Evolutionary conservation across 371 early-diverging fungal species (phyloP).

Genomic region (Globomyces sp.): DNA sequence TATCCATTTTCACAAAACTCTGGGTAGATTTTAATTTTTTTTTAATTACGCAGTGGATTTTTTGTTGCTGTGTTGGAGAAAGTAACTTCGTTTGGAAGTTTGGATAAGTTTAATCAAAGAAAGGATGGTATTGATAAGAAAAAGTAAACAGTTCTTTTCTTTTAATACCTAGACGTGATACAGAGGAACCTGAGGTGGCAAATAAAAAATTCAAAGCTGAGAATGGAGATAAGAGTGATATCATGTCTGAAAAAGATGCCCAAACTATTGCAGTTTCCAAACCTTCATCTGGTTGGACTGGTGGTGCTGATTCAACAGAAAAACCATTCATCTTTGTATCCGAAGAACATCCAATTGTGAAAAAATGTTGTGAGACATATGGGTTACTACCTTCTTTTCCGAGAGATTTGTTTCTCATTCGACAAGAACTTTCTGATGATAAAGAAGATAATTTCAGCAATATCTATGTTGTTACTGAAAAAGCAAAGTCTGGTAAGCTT

Average conservation of each 20-base stretch:
- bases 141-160: no score
- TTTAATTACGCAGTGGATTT: slow-evolving; percentile 72
- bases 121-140: background rate
- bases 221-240: slow-evolving; percentile 4
- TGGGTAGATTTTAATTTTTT: slow-evolving; percentile 31
- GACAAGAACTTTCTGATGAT: slow-evolving; percentile 50
- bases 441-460: background rate
- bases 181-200: slow-evolving; percentile 1
- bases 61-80: slow-evolving; percentile 98
- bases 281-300: no score
- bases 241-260: background rate
- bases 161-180: background rate
- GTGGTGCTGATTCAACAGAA: background rate
- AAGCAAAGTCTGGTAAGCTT: slow-evolving; percentile 36
- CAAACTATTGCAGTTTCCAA: background rate
- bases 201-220: slow-evolving; percentile 18
- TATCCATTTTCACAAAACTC: slow-evolving; percentile 97
- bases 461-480: slow-evolving; percentile 18
- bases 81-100: slow-evolving; percentile 36
- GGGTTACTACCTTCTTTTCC: slow-evolving; percentile 73
- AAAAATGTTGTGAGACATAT: slow-evolving; percentile 39
- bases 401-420: slow-evolving; percentile 75
- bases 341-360: slow-evolving; percentile 56
- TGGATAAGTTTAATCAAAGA: slow-evolving; percentile 25
- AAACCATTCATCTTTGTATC: slow-evolving; percentile 46